Evolutionary conservation across 768 basidiomycete genomes (phyloP), one percentile per base, ranked within the genome.

Genomic region (Phlebiopsis flavidoalba): DNA sequence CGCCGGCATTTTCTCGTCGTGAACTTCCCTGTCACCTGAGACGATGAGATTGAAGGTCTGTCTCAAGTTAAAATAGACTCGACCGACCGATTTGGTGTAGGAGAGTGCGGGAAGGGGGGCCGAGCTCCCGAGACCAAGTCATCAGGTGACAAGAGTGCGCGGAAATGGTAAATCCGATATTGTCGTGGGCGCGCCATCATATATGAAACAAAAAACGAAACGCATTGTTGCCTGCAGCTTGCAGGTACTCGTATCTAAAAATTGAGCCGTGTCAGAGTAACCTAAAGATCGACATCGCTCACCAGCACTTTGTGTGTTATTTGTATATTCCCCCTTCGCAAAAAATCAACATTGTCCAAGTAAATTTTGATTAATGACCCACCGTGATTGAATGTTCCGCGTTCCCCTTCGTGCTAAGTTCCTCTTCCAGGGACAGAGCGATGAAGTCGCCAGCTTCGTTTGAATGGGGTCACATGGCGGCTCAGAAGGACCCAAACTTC

Each of bases 401-500:
- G 40, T 2, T 43, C 12, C 40, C 40, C 40, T 49, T 12, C 33
- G 19, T 37, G 17, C 2, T 15, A 8, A 15, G 3, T 22, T 71
- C 71, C 43, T 81, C 81, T 58, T 85, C 84, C 5, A 62, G 60
- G 78, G 76, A 78, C 22, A 95, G 68, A 7, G 90, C 83, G 52
- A 92, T 85, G 69, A 85, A 95, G 62, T 91, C 88, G 1, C 80
- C 74, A 5, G 75, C 79, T 45, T 81, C 77, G 50, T 75, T 79
- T n/a, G 83, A 88, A 63, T 87, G 77, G n/a, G 0, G 71, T 70
- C 8, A 89, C 70, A 70, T 98, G 95, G 31, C 93, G 83, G 0
- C 87, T 88, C 1, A 98, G 79, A 1, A 95, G 79, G 8, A 95
- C 66, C 91, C 89, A 96, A 6, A 97, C 77, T 48, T 91, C 86